These are phyloP conservation scores for Ustilago trichophora DNA, from an alignment of 1,284 basidiomycete species.

Conservation along the genomic window DNA sequence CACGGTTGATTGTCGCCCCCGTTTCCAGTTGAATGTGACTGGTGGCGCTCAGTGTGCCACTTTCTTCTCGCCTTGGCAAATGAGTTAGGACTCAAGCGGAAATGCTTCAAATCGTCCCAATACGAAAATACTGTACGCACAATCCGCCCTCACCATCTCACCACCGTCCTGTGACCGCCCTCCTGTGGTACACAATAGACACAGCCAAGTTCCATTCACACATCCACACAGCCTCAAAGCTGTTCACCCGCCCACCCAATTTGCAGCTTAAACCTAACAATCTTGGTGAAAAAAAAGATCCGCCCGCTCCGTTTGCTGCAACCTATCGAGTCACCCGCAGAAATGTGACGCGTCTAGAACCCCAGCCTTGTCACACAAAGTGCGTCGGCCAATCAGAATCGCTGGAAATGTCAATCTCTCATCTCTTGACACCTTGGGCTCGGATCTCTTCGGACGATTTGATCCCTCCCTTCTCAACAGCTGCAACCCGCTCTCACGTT, in stretches of 20 bases:
- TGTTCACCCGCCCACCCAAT: too few relatives aligned
- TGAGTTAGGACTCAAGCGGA: conserved; percentile 30
- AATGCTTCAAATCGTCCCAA: conserved; percentile 1
- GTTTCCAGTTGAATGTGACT: not conserved
- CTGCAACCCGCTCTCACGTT: not conserved
- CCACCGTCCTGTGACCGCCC: too few relatives aligned
- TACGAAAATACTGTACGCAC: conserved; percentile 25
- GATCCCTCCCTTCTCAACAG: not conserved
- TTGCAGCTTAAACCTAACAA: conserved; percentile 2
- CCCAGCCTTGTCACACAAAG: not conserved
- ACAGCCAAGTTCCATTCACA: not conserved
- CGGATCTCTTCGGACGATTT: conserved; percentile 37
- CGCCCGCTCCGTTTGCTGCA: too few relatives aligned
- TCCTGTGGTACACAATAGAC: too few relatives aligned
- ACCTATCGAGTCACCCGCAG: conserved; percentile 8
- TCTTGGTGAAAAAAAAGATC: too few relatives aligned
- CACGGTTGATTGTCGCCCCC: not conserved
- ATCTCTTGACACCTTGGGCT: not conserved
- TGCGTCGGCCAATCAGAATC: conserved; percentile 14
- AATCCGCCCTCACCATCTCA: not conserved
- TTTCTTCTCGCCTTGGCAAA: conserved; percentile 22
- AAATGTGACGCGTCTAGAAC: conserved; percentile 4
- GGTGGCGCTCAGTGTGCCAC: not conserved
- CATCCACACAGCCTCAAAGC: too few relatives aligned
- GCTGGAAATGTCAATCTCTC: conserved; percentile 15